These are phyloP conservation scores for Lactarius sanguifluus DNA, from an alignment of 768 basidiomycete genomes.

Conservation along the genomic window DNA sequence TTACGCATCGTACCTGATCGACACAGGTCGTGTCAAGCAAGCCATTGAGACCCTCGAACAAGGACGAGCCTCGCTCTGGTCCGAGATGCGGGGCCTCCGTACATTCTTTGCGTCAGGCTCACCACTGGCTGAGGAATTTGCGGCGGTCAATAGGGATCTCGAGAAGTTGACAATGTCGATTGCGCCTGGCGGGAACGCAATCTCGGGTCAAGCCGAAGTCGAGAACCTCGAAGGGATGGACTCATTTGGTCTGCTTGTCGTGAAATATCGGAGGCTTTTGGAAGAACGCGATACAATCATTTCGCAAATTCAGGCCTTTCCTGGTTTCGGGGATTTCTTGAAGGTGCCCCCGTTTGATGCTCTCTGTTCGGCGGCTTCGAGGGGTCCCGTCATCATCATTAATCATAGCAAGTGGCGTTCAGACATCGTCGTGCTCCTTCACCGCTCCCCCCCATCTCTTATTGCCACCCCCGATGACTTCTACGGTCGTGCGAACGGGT, in stretches of 20 bases:
- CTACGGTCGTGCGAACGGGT: too few relatives aligned
- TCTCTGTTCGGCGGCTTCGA: too few relatives aligned
- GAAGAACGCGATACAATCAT: neutral
- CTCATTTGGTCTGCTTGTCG: neutral
- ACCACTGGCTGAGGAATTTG: neutral
- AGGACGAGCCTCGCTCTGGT: slow-evolving; percentile 7
- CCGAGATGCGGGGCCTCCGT: slow-evolving; percentile 6
- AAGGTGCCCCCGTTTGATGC: too few relatives aligned
- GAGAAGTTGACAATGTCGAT: neutral
- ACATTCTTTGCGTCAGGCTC: neutral
- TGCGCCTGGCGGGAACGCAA: neutral
- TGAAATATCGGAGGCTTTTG: neutral
- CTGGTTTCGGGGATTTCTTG: too few relatives aligned
- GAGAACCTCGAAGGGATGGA: neutral
- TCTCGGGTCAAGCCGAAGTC: neutral
- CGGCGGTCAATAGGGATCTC: neutral
- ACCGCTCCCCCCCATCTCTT: too few relatives aligned
- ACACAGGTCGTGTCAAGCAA: neutral
- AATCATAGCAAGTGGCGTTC: too few relatives aligned
- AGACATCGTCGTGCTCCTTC: too few relatives aligned
- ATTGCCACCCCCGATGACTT: neutral
- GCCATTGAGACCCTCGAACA: neutral
- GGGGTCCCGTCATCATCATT: too few relatives aligned
- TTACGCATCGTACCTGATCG: neutral
- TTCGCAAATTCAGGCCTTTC: neutral